These are phyloP conservation scores for Paecilomyces formosus DNA, from an alignment of 2,329 filamentous ascomycete species.

Conservation along the genomic window DNA sequence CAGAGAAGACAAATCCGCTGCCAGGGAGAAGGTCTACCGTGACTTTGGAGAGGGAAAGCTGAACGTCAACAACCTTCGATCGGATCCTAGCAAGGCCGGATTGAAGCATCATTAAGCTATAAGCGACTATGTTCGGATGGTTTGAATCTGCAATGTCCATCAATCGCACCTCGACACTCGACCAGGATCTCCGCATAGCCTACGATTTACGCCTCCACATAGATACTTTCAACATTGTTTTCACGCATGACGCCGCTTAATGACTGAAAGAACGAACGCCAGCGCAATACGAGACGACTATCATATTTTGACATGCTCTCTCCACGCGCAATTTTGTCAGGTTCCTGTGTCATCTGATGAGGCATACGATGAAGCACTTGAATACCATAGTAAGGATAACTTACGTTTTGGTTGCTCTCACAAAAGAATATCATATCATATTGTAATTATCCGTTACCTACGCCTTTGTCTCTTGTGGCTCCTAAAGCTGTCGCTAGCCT, in stretches of 20 bases:
- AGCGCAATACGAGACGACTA: neutral
- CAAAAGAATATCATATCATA: neutral
- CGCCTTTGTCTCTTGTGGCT: neutral
- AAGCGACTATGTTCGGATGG: neutral
- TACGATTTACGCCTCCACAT: neutral
- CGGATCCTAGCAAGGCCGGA: neutral
- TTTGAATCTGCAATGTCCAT: neutral
- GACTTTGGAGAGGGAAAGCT: constrained; percentile 22
- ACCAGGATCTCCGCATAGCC: neutral
- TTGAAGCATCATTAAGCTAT: neutral
- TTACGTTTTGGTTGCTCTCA: neutral
- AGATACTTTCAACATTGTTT: neutral
- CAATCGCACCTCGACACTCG: neutral
- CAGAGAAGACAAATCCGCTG: constrained; percentile 27
- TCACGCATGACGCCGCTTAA: neutral
- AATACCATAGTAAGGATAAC: neutral
- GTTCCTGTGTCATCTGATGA: neutral
- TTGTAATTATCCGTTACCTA: neutral
- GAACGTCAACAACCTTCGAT: neutral
- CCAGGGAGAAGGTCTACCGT: constrained; percentile 28
- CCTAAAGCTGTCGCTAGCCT: neutral
- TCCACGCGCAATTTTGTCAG: neutral
- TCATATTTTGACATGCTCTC: neutral
- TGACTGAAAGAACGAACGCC: neutral
- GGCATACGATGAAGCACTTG: neutral